Evolutionary conservation across 257 asterid species (phyloP).

Genomic region (Verbena officinalis): DNA sequence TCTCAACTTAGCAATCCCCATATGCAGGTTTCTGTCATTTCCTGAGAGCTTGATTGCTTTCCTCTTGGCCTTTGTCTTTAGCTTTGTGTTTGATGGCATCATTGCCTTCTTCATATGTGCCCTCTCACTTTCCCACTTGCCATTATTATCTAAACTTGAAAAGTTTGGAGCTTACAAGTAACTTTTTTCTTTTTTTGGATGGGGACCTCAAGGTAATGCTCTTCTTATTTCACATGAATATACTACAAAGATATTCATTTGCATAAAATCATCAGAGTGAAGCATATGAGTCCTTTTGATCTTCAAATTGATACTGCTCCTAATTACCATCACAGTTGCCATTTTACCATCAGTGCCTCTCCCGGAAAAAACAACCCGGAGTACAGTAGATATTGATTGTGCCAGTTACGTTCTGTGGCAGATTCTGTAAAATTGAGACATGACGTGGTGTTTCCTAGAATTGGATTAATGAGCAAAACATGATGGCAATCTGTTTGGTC

Average conservation of each 20-base stretch:
- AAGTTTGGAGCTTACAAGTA: background rate
- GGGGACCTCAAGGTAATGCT: background rate
- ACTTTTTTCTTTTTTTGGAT: background rate
- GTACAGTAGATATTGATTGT: conserved; percentile 4
- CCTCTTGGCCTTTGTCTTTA: conserved; percentile 8
- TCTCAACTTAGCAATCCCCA: background rate
- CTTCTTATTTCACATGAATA: background rate
- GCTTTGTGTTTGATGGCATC: conserved; percentile 10
- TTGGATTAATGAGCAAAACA: conserved; percentile 2
- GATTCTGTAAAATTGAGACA: background rate
- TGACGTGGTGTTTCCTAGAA: conserved; percentile 6
- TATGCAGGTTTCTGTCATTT: conserved; percentile 9
- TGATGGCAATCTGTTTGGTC: conserved; percentile 7
- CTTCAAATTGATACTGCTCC: conserved; percentile 15
- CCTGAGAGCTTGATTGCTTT: background rate
- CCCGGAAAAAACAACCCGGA: conserved; percentile 1
- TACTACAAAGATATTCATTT: background rate
- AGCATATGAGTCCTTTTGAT: conserved; percentile 14
- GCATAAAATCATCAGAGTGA: background rate
- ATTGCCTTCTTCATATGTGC: background rate
- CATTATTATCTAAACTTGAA: background rate
- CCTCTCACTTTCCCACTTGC: background rate
- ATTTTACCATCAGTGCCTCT: background rate
- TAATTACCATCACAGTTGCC: background rate
- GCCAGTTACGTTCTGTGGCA: background rate